These are phyloP conservation scores for Saksenaea oblongispora DNA, from an alignment of 371 early-diverging fungal species.

Conservation along the genomic window DNA sequence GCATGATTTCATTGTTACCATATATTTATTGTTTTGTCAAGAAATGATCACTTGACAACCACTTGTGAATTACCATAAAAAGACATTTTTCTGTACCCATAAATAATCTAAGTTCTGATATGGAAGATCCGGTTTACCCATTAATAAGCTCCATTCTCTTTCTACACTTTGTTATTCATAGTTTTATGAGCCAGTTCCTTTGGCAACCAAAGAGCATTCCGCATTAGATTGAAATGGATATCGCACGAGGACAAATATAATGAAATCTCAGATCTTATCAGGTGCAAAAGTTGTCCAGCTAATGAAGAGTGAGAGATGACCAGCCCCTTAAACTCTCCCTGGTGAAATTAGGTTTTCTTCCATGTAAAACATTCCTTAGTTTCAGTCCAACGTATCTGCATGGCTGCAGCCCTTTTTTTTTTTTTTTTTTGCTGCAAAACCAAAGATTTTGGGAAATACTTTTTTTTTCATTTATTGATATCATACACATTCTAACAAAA, in stretches of 20 bases:
- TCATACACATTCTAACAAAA: background rate
- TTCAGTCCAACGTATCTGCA: background rate
- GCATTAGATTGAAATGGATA: too few relatives aligned
- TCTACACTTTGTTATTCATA: background rate
- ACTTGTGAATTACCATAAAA: background rate
- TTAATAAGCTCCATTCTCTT: background rate
- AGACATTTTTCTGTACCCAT: constrained; percentile 1
- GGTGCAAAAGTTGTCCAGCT: too few relatives aligned
- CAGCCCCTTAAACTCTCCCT: background rate
- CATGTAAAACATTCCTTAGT: constrained; percentile 2
- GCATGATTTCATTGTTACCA: constrained; percentile 4
- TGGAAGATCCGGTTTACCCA: background rate
- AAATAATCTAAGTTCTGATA: background rate
- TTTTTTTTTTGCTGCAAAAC: background rate
- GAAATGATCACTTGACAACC: background rate
- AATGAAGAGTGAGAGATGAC: too few relatives aligned
- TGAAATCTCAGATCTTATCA: too few relatives aligned
- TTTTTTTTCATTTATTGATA: background rate
- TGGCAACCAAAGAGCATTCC: too few relatives aligned
- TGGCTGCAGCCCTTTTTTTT: constrained; percentile 5
- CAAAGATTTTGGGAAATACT: background rate
- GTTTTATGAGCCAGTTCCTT: too few relatives aligned
- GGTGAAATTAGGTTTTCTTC: constrained; percentile 10
- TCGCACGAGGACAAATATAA: too few relatives aligned
- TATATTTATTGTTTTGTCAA: constrained; percentile 3